Percentiles rank a stretch among this genome's conserved stretches.
These are phyloP conservation scores for Urostyla sp. DNA, from an alignment of 73 alveolate species.

Conservation along the genomic window DNA sequence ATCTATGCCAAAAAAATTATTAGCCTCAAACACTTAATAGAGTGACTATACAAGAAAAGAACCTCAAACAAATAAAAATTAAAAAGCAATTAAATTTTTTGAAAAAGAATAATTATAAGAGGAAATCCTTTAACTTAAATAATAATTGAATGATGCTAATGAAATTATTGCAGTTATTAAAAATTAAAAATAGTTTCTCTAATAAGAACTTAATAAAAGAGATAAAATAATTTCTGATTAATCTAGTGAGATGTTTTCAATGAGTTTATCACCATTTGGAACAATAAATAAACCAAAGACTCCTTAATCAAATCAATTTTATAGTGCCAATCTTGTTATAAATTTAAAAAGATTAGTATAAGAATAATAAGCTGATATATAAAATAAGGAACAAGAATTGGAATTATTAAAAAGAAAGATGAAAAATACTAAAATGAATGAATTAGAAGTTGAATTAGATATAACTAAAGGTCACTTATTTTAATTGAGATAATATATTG, in stretches of 20 bases:
- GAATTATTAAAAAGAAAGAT: slow-evolving; percentile 4
- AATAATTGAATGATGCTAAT: slow-evolving; percentile 12
- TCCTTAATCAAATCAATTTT: background rate
- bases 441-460: slow-evolving; percentile 30
- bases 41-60: too few species aligned
- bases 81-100: background rate
- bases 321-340: slow-evolving; percentile 28
- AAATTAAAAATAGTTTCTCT: slow-evolving; percentile 7
- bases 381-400: slow-evolving; percentile 16
- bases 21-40: too few species aligned
- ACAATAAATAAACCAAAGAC: background rate
- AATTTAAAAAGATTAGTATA: slow-evolving; percentile 3
- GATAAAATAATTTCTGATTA: slow-evolving; percentile 14
- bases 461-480: slow-evolving; percentile 11
- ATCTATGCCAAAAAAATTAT: too few species aligned
- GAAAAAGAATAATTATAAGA: slow-evolving; percentile 42
- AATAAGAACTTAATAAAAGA: background rate
- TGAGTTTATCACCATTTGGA: background rate
- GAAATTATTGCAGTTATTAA: slow-evolving; percentile 15
- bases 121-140: slow-evolving; percentile 14
- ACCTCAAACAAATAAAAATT: background rate
- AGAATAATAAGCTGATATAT: background rate
- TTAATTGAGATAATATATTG: background rate
- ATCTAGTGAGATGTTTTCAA: background rate
- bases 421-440: slow-evolving; percentile 23